Conservation (phyloP, 78 protist species). For the Creolimax fragrantissima region DNA sequence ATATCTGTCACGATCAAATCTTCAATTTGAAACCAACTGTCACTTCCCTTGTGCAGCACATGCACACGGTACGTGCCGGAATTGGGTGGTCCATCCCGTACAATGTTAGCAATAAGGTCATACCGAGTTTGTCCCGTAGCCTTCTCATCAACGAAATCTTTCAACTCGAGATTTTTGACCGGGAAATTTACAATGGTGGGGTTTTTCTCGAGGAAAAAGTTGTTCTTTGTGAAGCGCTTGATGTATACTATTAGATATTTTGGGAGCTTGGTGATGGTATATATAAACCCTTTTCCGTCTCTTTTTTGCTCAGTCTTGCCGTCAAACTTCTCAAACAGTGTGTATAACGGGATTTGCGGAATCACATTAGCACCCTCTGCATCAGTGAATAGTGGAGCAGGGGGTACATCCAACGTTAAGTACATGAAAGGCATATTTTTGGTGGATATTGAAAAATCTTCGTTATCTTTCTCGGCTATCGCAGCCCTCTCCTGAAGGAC, state of each 20-base stretch:
- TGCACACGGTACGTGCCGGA: conserved; percentile 17
- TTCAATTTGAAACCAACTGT: conserved; percentile 62
- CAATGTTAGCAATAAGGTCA: conserved; percentile 44
- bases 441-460: neutral
- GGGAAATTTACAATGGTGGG: conserved; percentile 88
- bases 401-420: conserved; percentile 83
- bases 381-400: conserved; percentile 78
- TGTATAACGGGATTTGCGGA: conserved; percentile 62
- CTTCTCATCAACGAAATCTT: conserved; percentile 19
- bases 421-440: neutral
- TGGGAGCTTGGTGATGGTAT: conserved; percentile 49
- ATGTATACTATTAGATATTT: conserved; percentile 67
- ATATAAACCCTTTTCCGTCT: neutral
- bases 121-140: neutral
- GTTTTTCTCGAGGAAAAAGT: conserved; percentile 74
- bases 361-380: conserved; percentile 59
- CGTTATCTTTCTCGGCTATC: neutral
- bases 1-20: conserved; percentile 54
- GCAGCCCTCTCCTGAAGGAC: neutral
- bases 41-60: conserved; percentile 15
- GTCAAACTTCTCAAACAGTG: conserved; percentile 57
- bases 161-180: conserved; percentile 69
- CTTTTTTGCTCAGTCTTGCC: conserved; percentile 33
- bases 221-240: conserved; percentile 78
- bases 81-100: conserved; percentile 40